phyloP scores from a whole-genome alignment of 2,329 filamentous ascomycete genomes.

The Raffaelea deltoideospora region DNA sequence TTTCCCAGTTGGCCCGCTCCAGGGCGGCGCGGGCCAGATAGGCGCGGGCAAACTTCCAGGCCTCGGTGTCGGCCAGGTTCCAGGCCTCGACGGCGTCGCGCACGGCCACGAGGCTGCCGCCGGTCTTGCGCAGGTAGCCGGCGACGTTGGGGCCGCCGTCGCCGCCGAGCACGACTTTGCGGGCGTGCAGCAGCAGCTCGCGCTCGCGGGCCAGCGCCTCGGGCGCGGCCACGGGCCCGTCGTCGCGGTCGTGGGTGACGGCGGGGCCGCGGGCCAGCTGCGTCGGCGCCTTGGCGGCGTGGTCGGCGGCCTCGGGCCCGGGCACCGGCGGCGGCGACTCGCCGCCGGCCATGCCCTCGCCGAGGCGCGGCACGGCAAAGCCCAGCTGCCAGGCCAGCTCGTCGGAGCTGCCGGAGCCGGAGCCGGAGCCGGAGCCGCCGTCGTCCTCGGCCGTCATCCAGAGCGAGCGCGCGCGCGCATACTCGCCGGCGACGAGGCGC shows the following conservation, averaged over 20 bases:
- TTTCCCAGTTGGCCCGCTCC: slow-evolving; percentile 54
- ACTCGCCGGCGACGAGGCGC: slow-evolving; percentile 59
- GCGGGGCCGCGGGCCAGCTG: slow-evolving; percentile 18
- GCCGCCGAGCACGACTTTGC: slow-evolving; percentile 21
- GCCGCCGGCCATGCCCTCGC: slow-evolving; percentile 28
- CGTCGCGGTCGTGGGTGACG: slow-evolving; percentile 26
- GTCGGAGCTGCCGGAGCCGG: slow-evolving; percentile 42
- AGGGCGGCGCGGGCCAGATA: slow-evolving; percentile 46
- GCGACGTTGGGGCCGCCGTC: background rate
- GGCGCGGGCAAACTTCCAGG: slow-evolving; percentile 60
- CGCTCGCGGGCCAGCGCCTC: slow-evolving; percentile 40
- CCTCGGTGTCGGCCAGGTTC: slow-evolving; percentile 60
- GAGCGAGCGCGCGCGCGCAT: slow-evolving; percentile 47
- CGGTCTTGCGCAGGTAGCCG: slow-evolving; percentile 25
- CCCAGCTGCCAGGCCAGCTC: slow-evolving; percentile 84
- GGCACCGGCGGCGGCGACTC: slow-evolving; percentile 43
- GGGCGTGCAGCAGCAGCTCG: slow-evolving; percentile 30
- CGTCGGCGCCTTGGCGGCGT: slow-evolving; percentile 28
- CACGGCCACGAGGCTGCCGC: slow-evolving; percentile 27
- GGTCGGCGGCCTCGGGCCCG: slow-evolving; percentile 34
- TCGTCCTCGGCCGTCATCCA: slow-evolving; percentile 68
- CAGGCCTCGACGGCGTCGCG: slow-evolving; percentile 45
- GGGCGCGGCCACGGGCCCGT: slow-evolving; percentile 34
- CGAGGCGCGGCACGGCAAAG: slow-evolving; percentile 54
- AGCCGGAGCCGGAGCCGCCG: too few species aligned